Conservation (phyloP, 495 filamentous ascomycete genomes). For the Glarea lozoyensis region DNA sequence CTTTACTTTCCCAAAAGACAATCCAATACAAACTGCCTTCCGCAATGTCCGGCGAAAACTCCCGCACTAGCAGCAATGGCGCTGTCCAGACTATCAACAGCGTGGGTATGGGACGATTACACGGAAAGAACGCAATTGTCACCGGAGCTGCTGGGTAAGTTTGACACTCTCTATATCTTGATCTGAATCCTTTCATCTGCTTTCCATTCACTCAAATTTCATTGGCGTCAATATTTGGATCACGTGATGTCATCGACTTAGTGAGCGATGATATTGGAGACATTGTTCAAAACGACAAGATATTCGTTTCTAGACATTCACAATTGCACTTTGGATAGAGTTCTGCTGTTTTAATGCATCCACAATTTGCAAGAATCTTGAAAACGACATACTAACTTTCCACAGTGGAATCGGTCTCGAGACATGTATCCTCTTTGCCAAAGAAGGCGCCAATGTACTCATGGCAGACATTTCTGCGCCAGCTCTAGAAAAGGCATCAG, state of each 20-base stretch:
- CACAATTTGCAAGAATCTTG: too few relatives aligned
- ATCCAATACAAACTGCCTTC: too few relatives aligned
- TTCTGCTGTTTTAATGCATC: not conserved
- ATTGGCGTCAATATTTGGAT: too few relatives aligned
- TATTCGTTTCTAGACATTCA: too few relatives aligned
- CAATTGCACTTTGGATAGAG: too few relatives aligned
- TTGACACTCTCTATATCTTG: too few relatives aligned
- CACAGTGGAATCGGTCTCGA: slow-evolving; percentile 89
- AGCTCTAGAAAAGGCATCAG: slow-evolving; percentile 59
- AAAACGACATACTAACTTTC: too few relatives aligned
- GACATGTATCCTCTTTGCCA: slow-evolving; percentile 82
- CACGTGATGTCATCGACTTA: too few relatives aligned
- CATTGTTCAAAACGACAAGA: too few relatives aligned
- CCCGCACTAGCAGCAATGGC: slow-evolving; percentile 10
- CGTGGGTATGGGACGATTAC: slow-evolving; percentile 50
- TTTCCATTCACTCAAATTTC: too few relatives aligned
- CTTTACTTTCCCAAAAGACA: not conserved
- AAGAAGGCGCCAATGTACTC: slow-evolving; percentile 81
- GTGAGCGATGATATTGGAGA: too few relatives aligned
- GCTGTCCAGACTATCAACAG: slow-evolving; percentile 20
- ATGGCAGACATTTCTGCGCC: slow-evolving; percentile 75
- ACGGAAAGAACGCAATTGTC: slow-evolving; percentile 88
- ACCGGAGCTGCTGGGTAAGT: slow-evolving; percentile 88
- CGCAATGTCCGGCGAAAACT: slow-evolving; percentile 11
- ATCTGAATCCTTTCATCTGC: not conserved